These are phyloP conservation scores for Botryotinia globosa DNA, from an alignment of 2,329 filamentous ascomycete species.

Conservation along the genomic window DNA sequence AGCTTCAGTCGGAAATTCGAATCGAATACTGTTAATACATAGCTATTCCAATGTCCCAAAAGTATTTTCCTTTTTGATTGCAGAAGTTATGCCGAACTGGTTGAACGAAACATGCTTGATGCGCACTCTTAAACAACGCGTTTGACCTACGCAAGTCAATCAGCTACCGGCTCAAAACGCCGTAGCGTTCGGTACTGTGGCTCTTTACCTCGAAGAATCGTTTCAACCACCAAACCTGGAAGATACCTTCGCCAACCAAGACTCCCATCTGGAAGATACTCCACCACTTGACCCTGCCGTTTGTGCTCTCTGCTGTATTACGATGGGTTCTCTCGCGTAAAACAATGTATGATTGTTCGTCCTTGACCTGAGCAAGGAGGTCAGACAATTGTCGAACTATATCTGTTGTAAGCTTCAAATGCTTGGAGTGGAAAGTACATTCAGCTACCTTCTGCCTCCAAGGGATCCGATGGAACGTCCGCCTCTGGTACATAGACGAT, in stretches of 20 bases:
- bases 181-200: slow-evolving; percentile 36
- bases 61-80: slow-evolving; percentile 21
- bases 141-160: slow-evolving; percentile 51
- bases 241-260: slow-evolving; percentile 85
- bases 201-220: slow-evolving; percentile 82
- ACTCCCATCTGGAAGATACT: slow-evolving; percentile 93
- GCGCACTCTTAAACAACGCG: slow-evolving; percentile 53
- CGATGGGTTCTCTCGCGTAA: slow-evolving; percentile 92
- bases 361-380: slow-evolving; percentile 86
- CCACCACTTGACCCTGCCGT: slow-evolving; percentile 98
- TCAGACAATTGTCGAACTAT: slow-evolving; percentile 80
- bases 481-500: slow-evolving; percentile 94
- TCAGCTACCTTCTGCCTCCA: slow-evolving; percentile 78
- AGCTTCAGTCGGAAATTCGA: slow-evolving; percentile 10
- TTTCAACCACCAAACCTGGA: slow-evolving; percentile 99
- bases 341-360: slow-evolving; percentile 97
- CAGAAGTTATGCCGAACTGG: slow-evolving; percentile 31
- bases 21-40: slow-evolving; percentile 24
- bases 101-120: slow-evolving; percentile 22
- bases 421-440: slow-evolving; percentile 26
- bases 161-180: slow-evolving; percentile 35
- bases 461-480: slow-evolving; percentile 78
- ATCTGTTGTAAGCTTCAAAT: slow-evolving; percentile 13
- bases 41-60: slow-evolving; percentile 17
- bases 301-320: slow-evolving; percentile 98